Evolutionary conservation across 2,329 filamentous ascomycete genomes (phyloP).

Genomic region (Rachicladosporium sp.): DNA sequence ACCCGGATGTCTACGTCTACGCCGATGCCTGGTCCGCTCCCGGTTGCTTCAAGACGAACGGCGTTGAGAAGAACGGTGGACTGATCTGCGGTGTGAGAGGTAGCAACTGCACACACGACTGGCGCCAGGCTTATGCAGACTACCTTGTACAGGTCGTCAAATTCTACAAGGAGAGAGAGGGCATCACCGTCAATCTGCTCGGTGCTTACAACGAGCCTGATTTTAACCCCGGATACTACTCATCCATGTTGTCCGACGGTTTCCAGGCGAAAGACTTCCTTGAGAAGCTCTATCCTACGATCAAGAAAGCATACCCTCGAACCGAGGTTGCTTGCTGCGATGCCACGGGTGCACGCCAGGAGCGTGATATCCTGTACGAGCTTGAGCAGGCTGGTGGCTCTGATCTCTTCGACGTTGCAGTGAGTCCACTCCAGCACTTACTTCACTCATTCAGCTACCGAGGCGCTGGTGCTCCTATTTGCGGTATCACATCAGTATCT

Average conservation of each 20-base stretch:
- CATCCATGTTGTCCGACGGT: constrained; percentile 13
- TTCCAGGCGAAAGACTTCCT: constrained; percentile 15
- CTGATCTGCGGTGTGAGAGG: constrained; percentile 12
- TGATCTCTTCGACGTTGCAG: constrained; percentile 8
- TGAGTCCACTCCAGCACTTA: too few relatives aligned
- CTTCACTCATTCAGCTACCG: too few relatives aligned
- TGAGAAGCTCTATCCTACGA: constrained; percentile 11
- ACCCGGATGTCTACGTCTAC: constrained; percentile 13
- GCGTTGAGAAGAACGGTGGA: constrained; percentile 10
- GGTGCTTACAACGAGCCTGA: constrained; percentile 13
- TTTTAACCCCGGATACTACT: constrained; percentile 14
- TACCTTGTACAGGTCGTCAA: constrained; percentile 38
- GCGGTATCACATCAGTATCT: too few relatives aligned
- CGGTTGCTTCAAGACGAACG: constrained; percentile 12
- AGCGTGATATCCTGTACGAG: constrained; percentile 12
- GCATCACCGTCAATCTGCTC: constrained; percentile 26
- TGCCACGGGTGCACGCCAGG: constrained; percentile 11
- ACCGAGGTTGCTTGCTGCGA: constrained; percentile 13
- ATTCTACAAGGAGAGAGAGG: constrained; percentile 31
- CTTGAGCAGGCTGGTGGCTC: constrained; percentile 7
- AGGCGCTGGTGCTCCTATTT: too few relatives aligned
- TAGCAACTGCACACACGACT: constrained; percentile 18
- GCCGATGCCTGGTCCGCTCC: constrained; percentile 16
- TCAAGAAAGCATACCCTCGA: constrained; percentile 12
- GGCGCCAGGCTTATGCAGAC: constrained; percentile 38